Evolutionary conservation across 768 basidiomycete species (phyloP), one percentile per base, ranked within the genome.

Genomic region (Pulveroboletus sp.): DNA sequence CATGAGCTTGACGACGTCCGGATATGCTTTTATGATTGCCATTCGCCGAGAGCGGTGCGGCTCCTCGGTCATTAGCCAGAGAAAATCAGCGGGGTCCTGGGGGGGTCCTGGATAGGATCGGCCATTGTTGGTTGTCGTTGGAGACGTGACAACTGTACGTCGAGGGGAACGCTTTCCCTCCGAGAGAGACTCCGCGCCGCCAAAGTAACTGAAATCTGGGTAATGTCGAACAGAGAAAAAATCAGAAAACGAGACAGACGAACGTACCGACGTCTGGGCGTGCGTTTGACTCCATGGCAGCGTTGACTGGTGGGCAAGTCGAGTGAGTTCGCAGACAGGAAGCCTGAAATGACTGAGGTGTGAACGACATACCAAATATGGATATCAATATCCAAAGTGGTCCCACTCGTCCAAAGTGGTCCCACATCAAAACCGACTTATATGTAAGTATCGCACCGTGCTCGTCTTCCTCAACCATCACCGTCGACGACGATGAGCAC

Each of bases 11-110:
- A 86, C 90, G 55, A 99, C 93, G 76, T 96, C 84, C 0, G 96
- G 96, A 63, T 98, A 93, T 0, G 89, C 86, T 61, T 94, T 94
- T 75, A 98, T 79, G 53, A 99, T 97, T 7, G 81, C 86, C 72
- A 82, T 83, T 50, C 96, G 74, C 47, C 96, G 74, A 14, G 84
- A 83, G 43, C 95, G 81, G 69, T 99, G 96, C 3, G 96, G 96
- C 63, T 99, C 96, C 70, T 99, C 96, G 0, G 92, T 96, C 84
- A 97, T 89, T 39, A 94, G 63, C 96, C 96, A 99, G 28, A 97
- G 75, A 61, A 96, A 98, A 58, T 98, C 95, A 0, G 75, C 68
- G 1, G 89, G 86, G 60, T 93, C 83, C 64, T 84, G 83, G 0
- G 86, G 85, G 3, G 81, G 81, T 6, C 69, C 75, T 17, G 73